Evolutionary conservation across 805 yeast genomes (phyloP), one percentile per base, ranked within the genome.

Genomic region (Lachancea cidri): DNA sequence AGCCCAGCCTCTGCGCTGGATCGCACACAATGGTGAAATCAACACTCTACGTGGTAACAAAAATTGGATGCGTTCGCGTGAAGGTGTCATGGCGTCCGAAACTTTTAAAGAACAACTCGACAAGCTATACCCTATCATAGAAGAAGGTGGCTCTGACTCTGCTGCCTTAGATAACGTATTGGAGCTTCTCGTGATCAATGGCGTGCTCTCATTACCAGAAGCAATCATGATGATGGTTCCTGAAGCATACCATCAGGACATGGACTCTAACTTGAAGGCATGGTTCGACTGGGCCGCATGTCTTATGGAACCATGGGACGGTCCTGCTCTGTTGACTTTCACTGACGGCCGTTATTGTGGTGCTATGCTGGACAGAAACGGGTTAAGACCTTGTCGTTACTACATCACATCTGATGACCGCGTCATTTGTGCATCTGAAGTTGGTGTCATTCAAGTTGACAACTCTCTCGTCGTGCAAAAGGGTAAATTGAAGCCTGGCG

Each of bases 281-380:
- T 91, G 94, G 67, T 91, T 91, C 70, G 97, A 93, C 65, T 91
- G 98, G 98, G 98, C 97, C 36, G 96, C 98, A 9, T 88, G 97
- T 68, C 70, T 91, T 50, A 93, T 93, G 96, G 98, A 91, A 70
- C 98, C 98, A 6, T 91, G 98, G 98, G 98, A 91, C 68, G 98
- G 98, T 50, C 98, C 98, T 15, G 98, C 98, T 27, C 71, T 93
- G 52, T 86, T 91, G 71, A 88, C 95, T 22, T 93, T 91, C 65
- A 91, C 97, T 29, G 98, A 91, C 66, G 97, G 96, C 53, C 77
- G 98, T 55, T 91, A 86, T 75, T 87, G 96, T 69, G 98, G 98
- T 72, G 98, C 98, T 37, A 89, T 89, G 65, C 76, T 93, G 52
- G 98, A 91, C 69, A 80, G 98, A 70, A 91, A 93, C 62, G 98